Base-by-base conservation (phyloP, 805 yeast genomes). In the Diddensiella transvaalensis region DNA sequence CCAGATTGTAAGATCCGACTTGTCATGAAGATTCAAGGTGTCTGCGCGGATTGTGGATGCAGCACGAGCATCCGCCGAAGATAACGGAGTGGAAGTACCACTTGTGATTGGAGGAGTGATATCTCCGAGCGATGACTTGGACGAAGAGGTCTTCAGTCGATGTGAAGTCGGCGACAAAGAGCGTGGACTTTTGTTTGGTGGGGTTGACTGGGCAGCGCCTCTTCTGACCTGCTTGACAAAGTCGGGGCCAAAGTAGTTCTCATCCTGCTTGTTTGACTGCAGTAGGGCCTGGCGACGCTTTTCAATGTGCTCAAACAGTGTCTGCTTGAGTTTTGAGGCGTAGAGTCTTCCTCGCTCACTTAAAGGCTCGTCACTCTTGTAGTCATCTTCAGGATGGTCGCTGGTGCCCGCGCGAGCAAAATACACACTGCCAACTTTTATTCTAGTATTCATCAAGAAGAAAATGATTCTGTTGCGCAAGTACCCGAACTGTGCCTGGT, bases 401-500 rank as follows among this genome's bases (percentile, higher is more conserved):
- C 77, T 78, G 45, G 63, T 52, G 8, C 75, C 76, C 1, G 74
- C 71, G 13, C 69, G 51, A 6, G 98, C 96, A 70, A 93, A 89
- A 65, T 82, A 93, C n/a, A 93, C 87, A 23, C 90, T 81, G 0
- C 98, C 97, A 44, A 80, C 75, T 63, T 88, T 87, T 60, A 88
- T 85, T 56, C 91, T 79, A 10, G 93, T 76, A 69, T 93, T 93
- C 88, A 93, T 87, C 63, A 93, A 73, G 66, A 87, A 93, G 65
- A 87, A 88, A 22, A 93, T 89, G 44, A 93, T 93, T 61, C 93
- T 85, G 63, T 91, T 88, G 51, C 88, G 82, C 64, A 93, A 74
- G 65, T 91, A 93, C 15, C 96, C 97, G 60, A 87, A 79, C 55
- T 85, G 84, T 15, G 32, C 40, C 6, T 41, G 47, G 61, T 86